phyloP scores from a whole-genome alignment of 441 rosid genomes.

The Croton laevigatus region DNA sequence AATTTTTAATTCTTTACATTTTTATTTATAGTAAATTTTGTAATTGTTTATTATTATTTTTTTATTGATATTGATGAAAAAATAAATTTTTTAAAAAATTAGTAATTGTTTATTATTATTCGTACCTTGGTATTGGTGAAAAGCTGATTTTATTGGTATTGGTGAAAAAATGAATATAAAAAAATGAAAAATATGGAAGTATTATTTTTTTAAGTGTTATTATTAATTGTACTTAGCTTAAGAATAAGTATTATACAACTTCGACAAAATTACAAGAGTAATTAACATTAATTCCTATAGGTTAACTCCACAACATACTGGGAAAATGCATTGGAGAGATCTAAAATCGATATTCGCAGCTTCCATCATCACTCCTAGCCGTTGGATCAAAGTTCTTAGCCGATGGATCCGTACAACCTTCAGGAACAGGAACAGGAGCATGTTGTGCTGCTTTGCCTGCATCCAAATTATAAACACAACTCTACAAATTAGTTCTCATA shows the following conservation, averaged over 20 bases:
- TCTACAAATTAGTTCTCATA: neutral
- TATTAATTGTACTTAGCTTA: neutral
- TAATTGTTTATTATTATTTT: too few species aligned
- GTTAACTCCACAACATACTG: neutral
- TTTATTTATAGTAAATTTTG: too few species aligned
- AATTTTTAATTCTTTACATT: too few species aligned
- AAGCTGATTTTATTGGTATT: too few species aligned
- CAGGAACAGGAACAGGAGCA: constrained; percentile 40
- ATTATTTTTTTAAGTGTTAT: too few species aligned
- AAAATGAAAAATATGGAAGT: too few species aligned
- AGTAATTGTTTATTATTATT: too few species aligned
- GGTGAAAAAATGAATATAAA: too few species aligned
- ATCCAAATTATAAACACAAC: constrained; percentile 2
- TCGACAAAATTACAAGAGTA: neutral
- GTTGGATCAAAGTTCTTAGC: constrained; percentile 46
- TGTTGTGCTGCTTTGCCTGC: constrained; percentile 58
- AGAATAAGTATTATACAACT: neutral
- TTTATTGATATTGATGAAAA: too few species aligned
- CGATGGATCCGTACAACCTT: constrained; percentile 52
- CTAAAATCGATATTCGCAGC: constrained; percentile 30
- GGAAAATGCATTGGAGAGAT: neutral
- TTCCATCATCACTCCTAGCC: constrained; percentile 47
- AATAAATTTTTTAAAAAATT: too few species aligned
- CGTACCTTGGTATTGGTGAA: too few species aligned
- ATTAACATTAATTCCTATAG: neutral